Evolutionary conservation across 2,329 filamentous ascomycete genomes (phyloP), one percentile per base, ranked within the genome.

Genomic region (Paecilomyces niveus): DNA sequence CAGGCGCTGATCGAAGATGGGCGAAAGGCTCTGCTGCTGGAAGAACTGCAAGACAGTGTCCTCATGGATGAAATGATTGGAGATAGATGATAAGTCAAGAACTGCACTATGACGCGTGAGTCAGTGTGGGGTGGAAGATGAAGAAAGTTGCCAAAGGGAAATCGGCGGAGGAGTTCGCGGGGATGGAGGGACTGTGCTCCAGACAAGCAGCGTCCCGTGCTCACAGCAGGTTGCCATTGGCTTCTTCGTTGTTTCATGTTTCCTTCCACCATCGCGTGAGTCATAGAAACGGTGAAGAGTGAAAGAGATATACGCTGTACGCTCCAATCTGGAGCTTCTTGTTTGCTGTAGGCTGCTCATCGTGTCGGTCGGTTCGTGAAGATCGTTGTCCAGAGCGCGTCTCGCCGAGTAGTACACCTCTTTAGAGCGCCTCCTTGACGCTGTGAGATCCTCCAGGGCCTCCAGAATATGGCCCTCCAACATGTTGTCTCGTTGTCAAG

Each of bases 31-130:
- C 39, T 29, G 26, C 26, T 29, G 31, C 59, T 51, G 50, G 39
- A 55, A 54, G 49, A 53, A 29, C 29, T 32, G 53, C 52, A 26
- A 13, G 3, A 52, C 9, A 26, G 24, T 10, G 9, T 6, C 10
- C 22, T 52, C 10, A 11, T 26, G 1, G 13, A 24, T 52, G 22
- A n/a, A 52, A 29, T 26, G 51, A 57, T 57, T 57, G 56, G 56
- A 50, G 49, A 54, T 32, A n/a, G 29, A 52, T 10, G 7, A 26
- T 8, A 33, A 32, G 24, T 11, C 18, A 32, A n/a, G 22, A 49
- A 45, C 54, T 22, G 31, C 54, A 54, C 52, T 54, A 49, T 32
- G 13, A 56, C 57, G 35, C 59, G 54, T 56, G 59, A 61, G 49
- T 59, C 57, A 29, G 26, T 29, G 50, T 13, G 22, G 13, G 24